Percentiles rank a stretch among this genome's conserved stretches.
Evolutionary conservation across 2,329 filamentous ascomycete genomes (phyloP).

Genomic region (Stagonosporopsis tanaceti): DNA sequence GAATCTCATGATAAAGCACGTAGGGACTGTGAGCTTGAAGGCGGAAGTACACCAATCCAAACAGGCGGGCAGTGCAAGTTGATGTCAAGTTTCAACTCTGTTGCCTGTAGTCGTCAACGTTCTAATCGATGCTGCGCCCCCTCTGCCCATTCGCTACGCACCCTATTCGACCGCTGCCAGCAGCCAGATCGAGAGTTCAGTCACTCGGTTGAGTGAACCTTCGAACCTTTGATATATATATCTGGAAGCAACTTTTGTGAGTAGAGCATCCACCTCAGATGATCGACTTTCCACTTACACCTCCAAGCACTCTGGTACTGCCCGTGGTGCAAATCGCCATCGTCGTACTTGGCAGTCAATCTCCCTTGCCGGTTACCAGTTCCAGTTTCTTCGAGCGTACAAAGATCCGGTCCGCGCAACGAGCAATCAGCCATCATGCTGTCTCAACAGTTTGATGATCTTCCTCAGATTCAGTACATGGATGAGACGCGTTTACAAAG

Average conservation of each 20-base stretch:
- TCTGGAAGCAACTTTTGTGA: neutral
- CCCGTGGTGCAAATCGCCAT: neutral
- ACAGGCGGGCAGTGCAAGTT: slow-evolving; percentile 42
- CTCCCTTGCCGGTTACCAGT: neutral
- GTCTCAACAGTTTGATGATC: slow-evolving; percentile 38
- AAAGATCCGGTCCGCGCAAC: slow-evolving; percentile 2
- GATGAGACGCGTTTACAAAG: slow-evolving; percentile 29
- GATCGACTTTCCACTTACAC: neutral
- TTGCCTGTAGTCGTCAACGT: slow-evolving; percentile 32
- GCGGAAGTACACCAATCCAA: slow-evolving; percentile 31
- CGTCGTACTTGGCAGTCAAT: neutral
- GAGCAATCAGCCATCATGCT: slow-evolving; percentile 21
- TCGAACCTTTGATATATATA: slow-evolving; percentile 5
- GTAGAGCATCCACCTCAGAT: slow-evolving; percentile 1
- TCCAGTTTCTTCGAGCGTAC: slow-evolving; percentile 11
- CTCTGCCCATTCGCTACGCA: slow-evolving; percentile 25
- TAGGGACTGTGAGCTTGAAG: slow-evolving; percentile 29
- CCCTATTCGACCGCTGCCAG: slow-evolving; percentile 16
- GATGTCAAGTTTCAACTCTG: slow-evolving; percentile 27
- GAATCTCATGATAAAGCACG: slow-evolving; percentile 41
- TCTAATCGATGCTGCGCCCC: slow-evolving; percentile 38
- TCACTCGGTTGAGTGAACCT: slow-evolving; percentile 4
- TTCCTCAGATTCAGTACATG: slow-evolving; percentile 40
- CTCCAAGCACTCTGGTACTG: neutral
- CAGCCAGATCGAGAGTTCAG: slow-evolving; percentile 14